Conservation (phyloP, 108 stramenopile genomes). For the Fistulifera solaris region DNA sequence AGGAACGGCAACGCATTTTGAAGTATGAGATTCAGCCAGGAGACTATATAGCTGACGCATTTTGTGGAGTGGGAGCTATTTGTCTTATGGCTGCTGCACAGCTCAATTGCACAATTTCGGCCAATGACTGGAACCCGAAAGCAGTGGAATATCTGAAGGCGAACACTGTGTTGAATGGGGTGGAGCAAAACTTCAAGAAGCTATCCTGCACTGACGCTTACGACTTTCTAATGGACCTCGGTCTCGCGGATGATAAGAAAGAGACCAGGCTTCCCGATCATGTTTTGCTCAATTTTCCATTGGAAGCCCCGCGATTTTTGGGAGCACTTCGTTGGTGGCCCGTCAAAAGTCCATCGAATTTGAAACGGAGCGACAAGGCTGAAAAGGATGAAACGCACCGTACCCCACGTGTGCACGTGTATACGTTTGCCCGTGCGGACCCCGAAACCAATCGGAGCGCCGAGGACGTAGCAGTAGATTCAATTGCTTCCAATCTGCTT, state of each 20-base stretch:
- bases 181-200: slow-evolving; percentile 11
- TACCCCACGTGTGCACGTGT: slow-evolving; percentile 52
- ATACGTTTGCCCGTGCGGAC: slow-evolving; percentile 61
- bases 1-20: slow-evolving; percentile 77
- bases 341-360: slow-evolving; percentile 3
- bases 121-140: slow-evolving; percentile 89
- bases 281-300: slow-evolving; percentile 74
- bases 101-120: slow-evolving; percentile 36
- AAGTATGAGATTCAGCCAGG: slow-evolving; percentile 36
- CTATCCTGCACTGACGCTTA: slow-evolving; percentile 65
- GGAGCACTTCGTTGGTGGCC: slow-evolving; percentile 76
- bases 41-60: slow-evolving; percentile 79
- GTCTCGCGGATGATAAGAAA: slow-evolving; percentile 11
- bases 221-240: slow-evolving; percentile 68
- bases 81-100: slow-evolving; percentile 48
- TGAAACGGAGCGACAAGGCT: slow-evolving; percentile 1
- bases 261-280: slow-evolving; percentile 45
- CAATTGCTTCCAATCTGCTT: slow-evolving; percentile 50
- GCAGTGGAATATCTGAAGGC: slow-evolving; percentile 44
- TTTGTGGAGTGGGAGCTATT: slow-evolving; percentile 95
- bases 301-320: slow-evolving; percentile 54
- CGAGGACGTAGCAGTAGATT: slow-evolving; percentile 55
- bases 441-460: slow-evolving; percentile 16
- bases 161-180: slow-evolving; percentile 38
- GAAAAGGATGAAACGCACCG: slow-evolving; percentile 6